Conservation (phyloP, 495 filamentous ascomycete genomes). For the Neurospora africana region DNA sequence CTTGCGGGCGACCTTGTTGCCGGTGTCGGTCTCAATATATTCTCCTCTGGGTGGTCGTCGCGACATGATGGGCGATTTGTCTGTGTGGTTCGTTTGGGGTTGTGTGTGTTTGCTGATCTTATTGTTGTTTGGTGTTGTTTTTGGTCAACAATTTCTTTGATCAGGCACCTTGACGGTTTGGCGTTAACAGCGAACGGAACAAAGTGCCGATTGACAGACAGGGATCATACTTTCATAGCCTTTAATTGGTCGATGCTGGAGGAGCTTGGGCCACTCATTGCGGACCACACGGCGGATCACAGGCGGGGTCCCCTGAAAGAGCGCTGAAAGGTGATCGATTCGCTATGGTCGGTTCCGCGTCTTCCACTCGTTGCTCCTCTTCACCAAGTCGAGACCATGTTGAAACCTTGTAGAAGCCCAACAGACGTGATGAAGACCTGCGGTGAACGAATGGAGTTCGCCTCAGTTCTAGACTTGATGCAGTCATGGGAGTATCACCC, state of each 20-base stretch:
- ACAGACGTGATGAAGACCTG: neutral
- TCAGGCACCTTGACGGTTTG: neutral
- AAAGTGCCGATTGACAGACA: neutral
- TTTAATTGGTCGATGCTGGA: neutral
- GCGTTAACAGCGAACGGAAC: neutral
- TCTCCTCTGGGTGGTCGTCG: constrained; percentile 71
- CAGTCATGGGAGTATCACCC: neutral
- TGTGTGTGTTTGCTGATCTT: neutral
- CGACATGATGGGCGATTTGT: constrained; percentile 45
- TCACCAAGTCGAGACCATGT: neutral
- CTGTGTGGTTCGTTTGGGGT: neutral
- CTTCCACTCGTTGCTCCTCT: neutral
- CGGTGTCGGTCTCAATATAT: constrained; percentile 97
- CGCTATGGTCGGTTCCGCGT: neutral
- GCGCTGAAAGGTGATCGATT: neutral
- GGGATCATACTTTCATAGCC: neutral
- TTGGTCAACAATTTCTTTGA: neutral
- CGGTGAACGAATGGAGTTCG: neutral
- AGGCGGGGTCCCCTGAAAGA: neutral
- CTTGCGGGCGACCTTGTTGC: constrained; percentile 94
- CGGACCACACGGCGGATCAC: neutral
- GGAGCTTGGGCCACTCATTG: neutral
- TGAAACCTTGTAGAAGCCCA: neutral
- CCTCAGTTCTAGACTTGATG: neutral
- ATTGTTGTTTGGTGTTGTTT: neutral